Evolutionary conservation across 1,139 yeast genomes (phyloP), one percentile per base, ranked within the genome.

Genomic region (Nakaseomyces kungkrabaensis): DNA sequence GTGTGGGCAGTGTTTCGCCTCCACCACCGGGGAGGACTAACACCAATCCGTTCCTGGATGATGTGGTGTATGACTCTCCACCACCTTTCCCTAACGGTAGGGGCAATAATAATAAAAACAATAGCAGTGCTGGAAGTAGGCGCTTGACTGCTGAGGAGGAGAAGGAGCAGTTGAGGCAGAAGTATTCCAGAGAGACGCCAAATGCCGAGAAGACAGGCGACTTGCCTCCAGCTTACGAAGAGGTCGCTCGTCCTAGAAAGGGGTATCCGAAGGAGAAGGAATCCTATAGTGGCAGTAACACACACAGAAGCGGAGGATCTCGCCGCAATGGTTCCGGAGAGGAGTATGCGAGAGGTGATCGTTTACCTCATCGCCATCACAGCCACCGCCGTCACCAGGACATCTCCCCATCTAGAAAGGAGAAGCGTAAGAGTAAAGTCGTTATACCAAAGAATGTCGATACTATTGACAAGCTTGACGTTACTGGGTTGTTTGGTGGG

Each of bases 401-500:
- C 8, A 17, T 50, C 5, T 48, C 56, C 1, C 46, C 54, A 7
- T 43, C 48, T 6, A 53, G 71, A 24, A 72, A 71, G 55, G 68
- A 72, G 53, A 68, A 73, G 52, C 69, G 72, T 50, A 74, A 77
- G 62, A 67, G 77, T 26, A 80, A 81, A 59, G 79, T 81, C 57
- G 56, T 63, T 32, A 54, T 59, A 13, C 65, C 68, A 9, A 65
- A 66, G 49, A 73, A 66, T 44, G 78, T 92, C 56, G 98, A 92
- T 64, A 87, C 95, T 4, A 92, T 92, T 60, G 98, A 92, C 70
- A 86, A 85, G 68, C 74, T 92, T 58, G 98, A 92, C 66, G 97
- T 90, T 37, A 89, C 97, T 6, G 97, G 96, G 0, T 76, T 92
- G 56, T 90, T 86, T 65, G 97, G 97, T n/a, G 85, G 86, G 29